Base-by-base conservation (phyloP, 2,329 filamentous ascomycete genomes). In the Trichophyton benhamiae region DNA sequence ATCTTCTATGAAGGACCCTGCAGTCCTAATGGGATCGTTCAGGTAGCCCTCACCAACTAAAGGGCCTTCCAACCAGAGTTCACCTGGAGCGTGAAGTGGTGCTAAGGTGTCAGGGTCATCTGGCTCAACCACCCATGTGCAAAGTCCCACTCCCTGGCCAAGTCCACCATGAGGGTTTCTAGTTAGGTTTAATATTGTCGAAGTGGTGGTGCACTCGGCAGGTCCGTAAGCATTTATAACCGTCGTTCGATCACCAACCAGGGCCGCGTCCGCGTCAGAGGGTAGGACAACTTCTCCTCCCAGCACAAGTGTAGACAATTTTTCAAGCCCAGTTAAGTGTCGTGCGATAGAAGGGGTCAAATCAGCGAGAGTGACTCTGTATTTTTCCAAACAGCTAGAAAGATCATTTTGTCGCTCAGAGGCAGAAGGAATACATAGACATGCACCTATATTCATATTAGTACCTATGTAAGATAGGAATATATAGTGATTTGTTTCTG, bases 261-360 rank as follows among this genome's bases (percentile, higher is more conserved):
- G 69, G 27, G 27, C 27, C 27, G 27, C 6, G 8, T 68, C 71
- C 11, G 76, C 73, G 58, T 78, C 73, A 44, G 71, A 70, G 0
- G 73, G 70, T 0, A 76, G 73, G 3, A 72, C 71, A 0, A 76
- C 74, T 61, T 80, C 78, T n/a, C 76, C 77, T 36, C 76, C 75
- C 7, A 79, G 70, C 2, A 72, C 71, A 17, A 80, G 66, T 0
- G 70, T 68, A 44, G 68, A 69, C 1, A 77, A 66, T 1, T 67
- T 63, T 62, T 69, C 72, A n/a, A 81, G 68, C 0, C 71, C 72
- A 3, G 77, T 74, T 9, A 81, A 61, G 5, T 79, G 70, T 3
- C 75, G 71, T 0, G 82, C 83, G 17, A 87, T 76, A 0, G 82
- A 77, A 0, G 83, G 80, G 0, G 84, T 87, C 68, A 87, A 77